Percentiles rank a stretch among this genome's conserved stretches.
phyloP scores from a whole-genome alignment of 495 filamentous ascomycete species.

The Aspergillus ostianus region DNA sequence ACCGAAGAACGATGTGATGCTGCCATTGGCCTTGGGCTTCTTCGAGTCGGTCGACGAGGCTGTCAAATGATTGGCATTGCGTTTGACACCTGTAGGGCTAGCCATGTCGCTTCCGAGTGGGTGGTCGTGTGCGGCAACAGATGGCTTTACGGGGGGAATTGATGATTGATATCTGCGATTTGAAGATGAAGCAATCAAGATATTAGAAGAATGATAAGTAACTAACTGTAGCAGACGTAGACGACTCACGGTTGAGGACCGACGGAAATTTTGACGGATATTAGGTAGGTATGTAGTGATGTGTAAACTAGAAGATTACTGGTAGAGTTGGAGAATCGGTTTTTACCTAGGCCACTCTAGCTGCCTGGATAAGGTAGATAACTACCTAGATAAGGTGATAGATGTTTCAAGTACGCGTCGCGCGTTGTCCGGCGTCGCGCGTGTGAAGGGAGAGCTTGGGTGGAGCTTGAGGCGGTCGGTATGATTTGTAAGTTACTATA shows the following conservation, averaged over 20 bases:
- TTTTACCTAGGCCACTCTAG: too few relatives aligned
- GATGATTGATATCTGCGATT: not conserved
- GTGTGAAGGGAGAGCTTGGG: not conserved
- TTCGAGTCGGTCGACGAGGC: slow-evolving; percentile 29
- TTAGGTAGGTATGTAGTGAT: too few relatives aligned
- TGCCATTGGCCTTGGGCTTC: slow-evolving; percentile 67
- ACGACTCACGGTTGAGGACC: too few relatives aligned
- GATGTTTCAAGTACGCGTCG: not conserved
- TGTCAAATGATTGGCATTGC: slow-evolving; percentile 34
- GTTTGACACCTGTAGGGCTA: slow-evolving; percentile 31
- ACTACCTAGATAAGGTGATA: too few relatives aligned
- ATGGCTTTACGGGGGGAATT: not conserved
- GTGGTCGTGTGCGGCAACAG: not conserved
- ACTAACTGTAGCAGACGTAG: too few relatives aligned
- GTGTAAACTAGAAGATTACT: too few relatives aligned
- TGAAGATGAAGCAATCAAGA: not conserved
- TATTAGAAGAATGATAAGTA: not conserved
- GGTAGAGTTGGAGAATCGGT: too few relatives aligned
- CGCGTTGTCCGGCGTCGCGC: not conserved
- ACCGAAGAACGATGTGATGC: slow-evolving; percentile 67
- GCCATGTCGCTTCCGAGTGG: slow-evolving; percentile 22
- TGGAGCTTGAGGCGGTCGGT: not conserved
- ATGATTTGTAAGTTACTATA: too few relatives aligned
- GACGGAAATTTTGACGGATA: too few relatives aligned
- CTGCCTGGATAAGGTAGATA: too few relatives aligned